Percentiles rank a stretch among this genome's conserved stretches.
phyloP scores from a whole-genome alignment of 2,329 filamentous ascomycete species.

The Diplodia mutila region DNA sequence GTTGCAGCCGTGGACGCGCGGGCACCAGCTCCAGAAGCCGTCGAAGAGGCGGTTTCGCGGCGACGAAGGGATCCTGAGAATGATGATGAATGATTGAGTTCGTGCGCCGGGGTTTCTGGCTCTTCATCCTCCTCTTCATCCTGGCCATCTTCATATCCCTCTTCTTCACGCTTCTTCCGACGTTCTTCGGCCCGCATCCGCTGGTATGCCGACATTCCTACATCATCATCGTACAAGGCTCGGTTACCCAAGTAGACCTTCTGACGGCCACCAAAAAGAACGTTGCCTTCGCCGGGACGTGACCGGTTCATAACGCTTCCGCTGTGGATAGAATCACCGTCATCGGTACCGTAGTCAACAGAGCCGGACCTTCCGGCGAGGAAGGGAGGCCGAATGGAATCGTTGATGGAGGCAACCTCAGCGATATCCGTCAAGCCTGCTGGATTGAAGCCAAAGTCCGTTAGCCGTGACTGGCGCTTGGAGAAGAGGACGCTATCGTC shows the following conservation, averaged over 20 bases:
- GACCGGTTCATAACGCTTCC: conserved; percentile 82
- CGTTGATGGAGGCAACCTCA: conserved; percentile 77
- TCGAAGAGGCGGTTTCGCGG: conserved; percentile 83
- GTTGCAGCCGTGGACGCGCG: conserved; percentile 87
- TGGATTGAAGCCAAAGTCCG: conserved; percentile 68
- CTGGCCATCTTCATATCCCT: conserved; percentile 47
- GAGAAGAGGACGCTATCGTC: conserved; percentile 91
- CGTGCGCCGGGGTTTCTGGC: conserved; percentile 45
- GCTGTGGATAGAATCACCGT: conserved; percentile 62
- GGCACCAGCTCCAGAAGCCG: conserved; percentile 69
- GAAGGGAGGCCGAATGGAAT: conserved; percentile 60
- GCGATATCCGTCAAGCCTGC: conserved; percentile 78
- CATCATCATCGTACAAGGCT: conserved; percentile 83
- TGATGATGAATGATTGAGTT: conserved; percentile 55
- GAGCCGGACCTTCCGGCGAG: conserved; percentile 35
- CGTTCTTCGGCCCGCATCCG: conserved; percentile 61
- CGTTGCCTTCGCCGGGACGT: conserved; percentile 85
- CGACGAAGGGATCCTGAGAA: conserved; percentile 71
- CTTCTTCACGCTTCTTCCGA: conserved; percentile 58
- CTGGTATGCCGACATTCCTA: conserved; percentile 82
- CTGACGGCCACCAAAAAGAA: conserved; percentile 90
- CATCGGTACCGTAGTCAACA: conserved; percentile 64
- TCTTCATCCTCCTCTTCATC: conserved; percentile 39
- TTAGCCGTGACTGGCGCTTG: conserved; percentile 76
- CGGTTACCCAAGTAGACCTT: conserved; percentile 86